Percentiles rank a stretch among this genome's conserved stretches.
These are phyloP conservation scores for Funneliformis geosporum DNA, from an alignment of 192 early-diverging fungal genomes.

Conservation along the genomic window DNA sequence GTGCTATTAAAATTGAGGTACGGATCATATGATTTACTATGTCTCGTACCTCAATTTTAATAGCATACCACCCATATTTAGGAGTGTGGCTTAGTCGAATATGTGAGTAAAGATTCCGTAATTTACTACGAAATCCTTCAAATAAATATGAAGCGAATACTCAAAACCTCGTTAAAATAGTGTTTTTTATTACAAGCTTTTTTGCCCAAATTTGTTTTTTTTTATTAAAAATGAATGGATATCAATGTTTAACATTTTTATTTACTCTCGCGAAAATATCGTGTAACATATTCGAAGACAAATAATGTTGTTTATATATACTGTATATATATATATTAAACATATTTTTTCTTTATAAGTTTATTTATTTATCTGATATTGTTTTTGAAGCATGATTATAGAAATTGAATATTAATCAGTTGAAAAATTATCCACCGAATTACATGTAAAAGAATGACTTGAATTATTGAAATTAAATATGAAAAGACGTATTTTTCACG, in stretches of 20 bases:
- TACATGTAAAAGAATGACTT: constrained; percentile 52
- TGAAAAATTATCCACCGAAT: constrained; percentile 30
- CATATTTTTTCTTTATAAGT: neutral
- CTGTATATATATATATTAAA: neutral
- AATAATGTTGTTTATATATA: neutral
- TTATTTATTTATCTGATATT: neutral
- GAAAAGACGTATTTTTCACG: constrained; percentile 48
- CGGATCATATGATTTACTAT: no score
- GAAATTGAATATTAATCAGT: constrained; percentile 34
- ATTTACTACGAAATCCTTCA: no score
- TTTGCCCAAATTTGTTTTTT: neutral
- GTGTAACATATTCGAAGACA: neutral
- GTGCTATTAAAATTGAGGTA: no score
- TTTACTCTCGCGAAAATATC: neutral
- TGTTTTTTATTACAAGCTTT: neutral
- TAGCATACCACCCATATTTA: no score
- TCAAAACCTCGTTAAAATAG: neutral
- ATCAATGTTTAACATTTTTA: no score
- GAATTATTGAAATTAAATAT: constrained; percentile 59
- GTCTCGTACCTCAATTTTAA: no score
- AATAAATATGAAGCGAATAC: neutral
- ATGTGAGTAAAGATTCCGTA: no score
- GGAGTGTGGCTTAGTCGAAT: no score
- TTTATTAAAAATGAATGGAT: neutral
- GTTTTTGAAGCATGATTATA: neutral